Evolutionary conservation across 1,284 basidiomycete genomes (phyloP).

Genomic region (Melanopsichium pennsylvanicum): DNA sequence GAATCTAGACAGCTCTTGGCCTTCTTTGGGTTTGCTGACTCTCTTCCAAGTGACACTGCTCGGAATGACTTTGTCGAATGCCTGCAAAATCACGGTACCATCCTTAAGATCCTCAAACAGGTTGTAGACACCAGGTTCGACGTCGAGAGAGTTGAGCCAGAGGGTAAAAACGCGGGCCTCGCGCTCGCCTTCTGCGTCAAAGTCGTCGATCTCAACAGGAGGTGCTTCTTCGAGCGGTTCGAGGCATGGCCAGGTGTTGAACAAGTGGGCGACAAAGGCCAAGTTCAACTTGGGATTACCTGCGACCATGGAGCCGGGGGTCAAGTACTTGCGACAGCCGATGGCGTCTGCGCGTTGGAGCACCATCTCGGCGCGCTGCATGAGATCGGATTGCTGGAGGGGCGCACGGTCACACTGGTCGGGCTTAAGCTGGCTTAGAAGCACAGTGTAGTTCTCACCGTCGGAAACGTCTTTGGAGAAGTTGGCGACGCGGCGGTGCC

Average conservation of each 20-base stretch:
- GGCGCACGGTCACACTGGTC: slow-evolving; percentile 89
- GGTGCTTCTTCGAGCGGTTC: slow-evolving; percentile 83
- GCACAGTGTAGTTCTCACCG: slow-evolving; percentile 95
- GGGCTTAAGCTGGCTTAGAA: slow-evolving; percentile 90
- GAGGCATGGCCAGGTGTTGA: slow-evolving; percentile 87
- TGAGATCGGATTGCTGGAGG: slow-evolving; percentile 82
- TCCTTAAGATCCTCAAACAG: slow-evolving; percentile 93
- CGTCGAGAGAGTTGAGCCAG: slow-evolving; percentile 96
- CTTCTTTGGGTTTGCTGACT: slow-evolving; percentile 86
- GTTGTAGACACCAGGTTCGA: slow-evolving; percentile 95
- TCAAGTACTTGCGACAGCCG: slow-evolving; percentile 94
- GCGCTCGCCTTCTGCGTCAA: slow-evolving; percentile 96
- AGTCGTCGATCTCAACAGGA: slow-evolving; percentile 84
- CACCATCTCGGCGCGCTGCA: slow-evolving; percentile 85
- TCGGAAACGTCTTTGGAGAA: slow-evolving; percentile 94
- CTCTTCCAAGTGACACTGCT: slow-evolving; percentile 92
- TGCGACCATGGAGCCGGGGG: slow-evolving; percentile 85
- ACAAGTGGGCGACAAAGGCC: slow-evolving; percentile 96
- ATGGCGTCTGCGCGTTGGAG: slow-evolving; percentile 92
- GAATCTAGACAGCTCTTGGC: slow-evolving; percentile 86
- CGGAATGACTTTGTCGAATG: slow-evolving; percentile 93
- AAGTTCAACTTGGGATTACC: slow-evolving; percentile 99
- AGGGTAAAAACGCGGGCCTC: slow-evolving; percentile 97
- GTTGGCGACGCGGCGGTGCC: slow-evolving; percentile 81
- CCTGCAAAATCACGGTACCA: slow-evolving; percentile 88